Evolutionary conservation across 768 basidiomycete genomes (phyloP).

Genomic region (Panaeolus cyanescens): DNA sequence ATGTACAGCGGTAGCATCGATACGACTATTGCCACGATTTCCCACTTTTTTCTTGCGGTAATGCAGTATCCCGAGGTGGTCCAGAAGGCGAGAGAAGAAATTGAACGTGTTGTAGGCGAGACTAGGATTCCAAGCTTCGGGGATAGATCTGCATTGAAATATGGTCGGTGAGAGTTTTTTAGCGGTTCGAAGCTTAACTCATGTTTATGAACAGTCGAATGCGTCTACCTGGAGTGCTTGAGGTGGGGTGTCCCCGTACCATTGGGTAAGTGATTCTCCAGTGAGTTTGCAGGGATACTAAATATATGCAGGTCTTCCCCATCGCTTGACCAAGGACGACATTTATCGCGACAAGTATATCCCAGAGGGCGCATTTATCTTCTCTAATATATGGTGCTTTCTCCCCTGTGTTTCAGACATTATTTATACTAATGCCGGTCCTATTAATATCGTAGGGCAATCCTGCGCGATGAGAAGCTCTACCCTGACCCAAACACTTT

Average conservation of each 20-base stretch:
- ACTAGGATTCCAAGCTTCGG: conserved; percentile 25
- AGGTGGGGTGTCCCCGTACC: conserved; percentile 9
- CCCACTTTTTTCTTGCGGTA: conserved; percentile 25
- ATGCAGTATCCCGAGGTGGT: conserved; percentile 24
- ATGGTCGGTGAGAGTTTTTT: conserved; percentile 16
- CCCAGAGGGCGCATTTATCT: conserved; percentile 28
- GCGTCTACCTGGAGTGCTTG: conserved; percentile 9
- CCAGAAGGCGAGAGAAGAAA: conserved; percentile 25
- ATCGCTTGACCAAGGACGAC: conserved; percentile 20
- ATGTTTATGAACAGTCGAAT: conserved; percentile 3
- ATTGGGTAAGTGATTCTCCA: background rate
- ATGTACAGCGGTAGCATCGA: conserved; percentile 50
- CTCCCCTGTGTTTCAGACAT: background rate
- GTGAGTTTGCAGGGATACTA: conserved; percentile 12
- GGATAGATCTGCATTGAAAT: conserved; percentile 24
- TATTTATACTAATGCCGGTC: background rate
- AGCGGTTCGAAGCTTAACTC: conserved; percentile 15
- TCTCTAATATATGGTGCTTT: conserved; percentile 30
- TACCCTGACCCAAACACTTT: conserved; percentile 14
- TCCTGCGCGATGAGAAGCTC: conserved; percentile 10
- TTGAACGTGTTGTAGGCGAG: conserved; percentile 22
- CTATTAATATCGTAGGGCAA: background rate
- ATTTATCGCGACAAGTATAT: conserved; percentile 30
- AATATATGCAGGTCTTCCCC: conserved; percentile 15
- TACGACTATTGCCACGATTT: conserved; percentile 20